Base-by-base conservation (phyloP, 768 basidiomycete species). In the Ramaria sp. region DNA sequence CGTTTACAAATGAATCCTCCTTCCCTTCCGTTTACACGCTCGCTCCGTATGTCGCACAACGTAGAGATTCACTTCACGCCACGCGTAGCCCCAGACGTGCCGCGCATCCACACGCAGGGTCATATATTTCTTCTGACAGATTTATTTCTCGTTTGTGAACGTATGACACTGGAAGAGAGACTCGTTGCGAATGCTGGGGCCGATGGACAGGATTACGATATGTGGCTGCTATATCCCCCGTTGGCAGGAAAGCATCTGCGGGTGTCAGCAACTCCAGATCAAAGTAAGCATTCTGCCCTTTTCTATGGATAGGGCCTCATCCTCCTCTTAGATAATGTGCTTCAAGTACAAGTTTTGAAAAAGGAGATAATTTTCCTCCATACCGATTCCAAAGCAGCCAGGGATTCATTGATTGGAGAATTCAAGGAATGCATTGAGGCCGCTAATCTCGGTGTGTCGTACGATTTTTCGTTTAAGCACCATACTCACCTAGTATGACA, bases 171-270 rank as follows among this genome's bases (percentile, higher is more conserved):
- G 19, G 77, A 82, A 52, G 88, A 95, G 59, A 76, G 73, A 55
- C 69, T 71, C 39, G 70, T 75, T 9, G 65, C 66, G 15, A 55
- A 68, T 27, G 63, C 69, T 59, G 75, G 72, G 12, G 70, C 73
- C 33, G 79, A 81, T 58, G 22, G 30, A 15, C 69, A 71, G 20
- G 82, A 82, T 11, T 77, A 84, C 5, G 91, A 96, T 65, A 87
- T 95, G 84, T 90, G 84, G 82, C 74, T 99, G 47, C 82, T 85
- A 62, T 99, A 96, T 73, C 96, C 96, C 17, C 96, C 96, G 4
- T 73, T 99, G 34, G 86, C 96, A 12, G 95, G 93, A 4, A 97
- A 95, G 67, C 93, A 96, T 63, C 75, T 99, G 54, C 78, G 79
- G 58, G 84, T 89, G 3, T 73, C 73, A 9, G 83, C 83, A 60